These are phyloP conservation scores for Hypoxylon sp. DNA, from an alignment of 2,329 filamentous ascomycete species.

Conservation along the genomic window DNA sequence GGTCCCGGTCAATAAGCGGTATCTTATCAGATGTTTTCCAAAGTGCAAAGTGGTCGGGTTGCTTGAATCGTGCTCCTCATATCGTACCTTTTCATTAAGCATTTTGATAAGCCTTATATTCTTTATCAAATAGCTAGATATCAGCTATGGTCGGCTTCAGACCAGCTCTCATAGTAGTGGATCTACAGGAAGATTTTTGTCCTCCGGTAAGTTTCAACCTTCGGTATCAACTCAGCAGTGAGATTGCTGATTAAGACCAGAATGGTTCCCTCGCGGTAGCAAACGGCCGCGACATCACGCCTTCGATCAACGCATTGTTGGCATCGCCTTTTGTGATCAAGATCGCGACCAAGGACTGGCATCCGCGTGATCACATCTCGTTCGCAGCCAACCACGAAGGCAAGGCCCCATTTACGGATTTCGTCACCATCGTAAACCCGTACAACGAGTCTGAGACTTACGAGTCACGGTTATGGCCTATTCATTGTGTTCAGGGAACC, in stretches of 20 bases:
- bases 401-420: constrained; percentile 75
- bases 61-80: not conserved
- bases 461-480: constrained; percentile 83
- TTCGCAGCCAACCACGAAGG: constrained; percentile 83
- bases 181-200: constrained; percentile 96
- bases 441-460: constrained; percentile 71
- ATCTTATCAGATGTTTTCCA: no score
- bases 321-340: constrained; percentile 76
- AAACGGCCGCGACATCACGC: constrained; percentile 75
- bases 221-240: not conserved
- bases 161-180: constrained; percentile 76
- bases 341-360: constrained; percentile 92
- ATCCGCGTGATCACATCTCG: constrained; percentile 85
- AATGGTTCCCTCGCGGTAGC: constrained; percentile 87
- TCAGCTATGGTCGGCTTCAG: constrained; percentile 53
- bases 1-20: no score
- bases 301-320: constrained; percentile 80
- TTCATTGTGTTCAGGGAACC: constrained; percentile 85
- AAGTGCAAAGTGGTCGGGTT: no score
- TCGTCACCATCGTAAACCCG: constrained; percentile 74
- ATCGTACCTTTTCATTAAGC: not conserved
- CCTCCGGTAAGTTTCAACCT: constrained; percentile 73
- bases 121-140: constrained; percentile 51
- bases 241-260: constrained; percentile 58
- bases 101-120: not conserved